phyloP scores from a whole-genome alignment of 345 rosid species.

The Adansonia digitata region DNA sequence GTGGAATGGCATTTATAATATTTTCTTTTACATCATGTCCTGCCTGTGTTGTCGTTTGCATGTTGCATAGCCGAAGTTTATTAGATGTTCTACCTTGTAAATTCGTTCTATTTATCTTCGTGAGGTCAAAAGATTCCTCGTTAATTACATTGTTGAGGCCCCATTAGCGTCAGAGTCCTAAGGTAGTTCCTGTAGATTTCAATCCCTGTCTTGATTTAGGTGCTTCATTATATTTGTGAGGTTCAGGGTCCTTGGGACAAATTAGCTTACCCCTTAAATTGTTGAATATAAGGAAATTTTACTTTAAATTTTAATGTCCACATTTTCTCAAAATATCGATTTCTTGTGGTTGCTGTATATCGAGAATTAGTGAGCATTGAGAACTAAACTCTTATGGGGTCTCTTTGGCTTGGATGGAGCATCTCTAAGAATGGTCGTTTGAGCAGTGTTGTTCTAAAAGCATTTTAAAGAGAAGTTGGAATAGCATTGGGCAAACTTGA shows the following conservation, averaged over 20 bases:
- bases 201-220: background rate
- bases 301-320: background rate
- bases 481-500: too few relatives aligned
- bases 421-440: too few relatives aligned
- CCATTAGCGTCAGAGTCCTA: background rate
- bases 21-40: background rate
- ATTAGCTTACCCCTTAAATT: background rate
- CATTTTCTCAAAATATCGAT: background rate
- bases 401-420: background rate
- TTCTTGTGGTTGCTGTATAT: background rate
- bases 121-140: background rate
- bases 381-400: background rate
- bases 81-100: background rate
- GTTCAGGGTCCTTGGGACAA: background rate
- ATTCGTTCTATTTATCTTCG: background rate
- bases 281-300: background rate
- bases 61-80: background rate
- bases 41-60: background rate
- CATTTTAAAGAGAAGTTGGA: too few relatives aligned
- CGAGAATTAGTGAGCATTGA: background rate
- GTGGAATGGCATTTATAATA: background rate
- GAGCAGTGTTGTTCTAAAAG: too few relatives aligned
- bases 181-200: background rate
- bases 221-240: background rate
- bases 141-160: background rate